These are phyloP conservation scores for Aspergillus sojae DNA, from an alignment of 2,329 filamentous ascomycete species.

Conservation along the genomic window DNA sequence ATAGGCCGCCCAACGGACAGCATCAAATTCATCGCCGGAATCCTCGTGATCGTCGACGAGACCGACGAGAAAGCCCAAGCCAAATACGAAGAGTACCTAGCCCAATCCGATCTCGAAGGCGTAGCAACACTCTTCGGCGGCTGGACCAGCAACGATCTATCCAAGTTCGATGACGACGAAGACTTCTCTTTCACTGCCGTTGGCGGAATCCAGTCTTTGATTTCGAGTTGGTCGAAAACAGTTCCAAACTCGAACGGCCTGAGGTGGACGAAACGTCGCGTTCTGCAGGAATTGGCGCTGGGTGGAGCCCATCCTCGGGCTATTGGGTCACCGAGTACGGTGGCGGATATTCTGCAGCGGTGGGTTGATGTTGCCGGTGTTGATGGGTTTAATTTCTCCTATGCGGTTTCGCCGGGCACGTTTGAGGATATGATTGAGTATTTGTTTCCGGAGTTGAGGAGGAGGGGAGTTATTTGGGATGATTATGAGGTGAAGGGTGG, in stretches of 20 bases:
- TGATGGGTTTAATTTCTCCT: slow-evolving; percentile 31
- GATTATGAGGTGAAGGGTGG: slow-evolving; percentile 38
- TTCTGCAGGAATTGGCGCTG: slow-evolving; percentile 28
- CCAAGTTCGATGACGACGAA: slow-evolving; percentile 46
- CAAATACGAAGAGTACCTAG: slow-evolving; percentile 42
- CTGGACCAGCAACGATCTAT: slow-evolving; percentile 42
- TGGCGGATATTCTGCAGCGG: slow-evolving; percentile 31
- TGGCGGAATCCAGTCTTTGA: slow-evolving; percentile 45
- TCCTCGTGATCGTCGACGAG: slow-evolving; percentile 44
- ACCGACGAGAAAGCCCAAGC: slow-evolving; percentile 44
- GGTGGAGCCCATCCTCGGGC: slow-evolving; percentile 9
- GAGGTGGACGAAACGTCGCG: slow-evolving; percentile 35
- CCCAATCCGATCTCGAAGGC: slow-evolving; percentile 45
- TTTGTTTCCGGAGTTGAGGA: slow-evolving; percentile 27
- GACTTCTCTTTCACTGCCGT: slow-evolving; percentile 46
- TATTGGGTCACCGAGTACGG: slow-evolving; percentile 17
- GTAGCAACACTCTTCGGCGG: slow-evolving; percentile 46
- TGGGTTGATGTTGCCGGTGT: slow-evolving; percentile 27
- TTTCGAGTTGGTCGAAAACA: slow-evolving; percentile 44
- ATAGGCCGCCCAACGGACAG: slow-evolving; percentile 37
- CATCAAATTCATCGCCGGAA: slow-evolving; percentile 45
- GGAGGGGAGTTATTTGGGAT: slow-evolving; percentile 38
- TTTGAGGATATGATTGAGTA: slow-evolving; percentile 31
- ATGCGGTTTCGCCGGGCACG: slow-evolving; percentile 24
- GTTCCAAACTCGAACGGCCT: slow-evolving; percentile 41